These are phyloP conservation scores for Notholithocarpus densiflorus DNA, from an alignment of 306 rosid genomes.

Conservation along the genomic window DNA sequence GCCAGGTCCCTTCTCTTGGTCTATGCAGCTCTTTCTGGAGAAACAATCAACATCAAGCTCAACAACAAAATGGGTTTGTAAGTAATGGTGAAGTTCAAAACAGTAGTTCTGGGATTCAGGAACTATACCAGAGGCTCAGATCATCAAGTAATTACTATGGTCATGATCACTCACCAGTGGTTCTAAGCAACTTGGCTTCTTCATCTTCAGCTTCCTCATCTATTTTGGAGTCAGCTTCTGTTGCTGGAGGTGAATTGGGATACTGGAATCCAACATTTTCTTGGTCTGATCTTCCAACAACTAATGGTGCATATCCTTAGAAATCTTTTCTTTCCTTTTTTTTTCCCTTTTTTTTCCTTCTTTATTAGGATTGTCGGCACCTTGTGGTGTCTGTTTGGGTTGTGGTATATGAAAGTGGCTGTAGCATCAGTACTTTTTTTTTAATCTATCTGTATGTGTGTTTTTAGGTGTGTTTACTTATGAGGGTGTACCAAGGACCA, in stretches of 20 bases:
- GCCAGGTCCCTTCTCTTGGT: slow-evolving; percentile 52
- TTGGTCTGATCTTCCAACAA: slow-evolving; percentile 82
- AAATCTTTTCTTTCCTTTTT: neutral
- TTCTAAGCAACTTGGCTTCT: slow-evolving; percentile 48
- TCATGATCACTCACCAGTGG: slow-evolving; percentile 40
- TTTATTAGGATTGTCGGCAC: slow-evolving; percentile 20
- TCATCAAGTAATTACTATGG: slow-evolving; percentile 41
- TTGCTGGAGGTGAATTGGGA: slow-evolving; percentile 60
- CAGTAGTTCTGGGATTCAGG: slow-evolving; percentile 54
- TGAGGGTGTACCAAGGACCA: slow-evolving; percentile 33
- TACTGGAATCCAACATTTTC: slow-evolving; percentile 76
- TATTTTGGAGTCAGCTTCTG: slow-evolving; percentile 61
- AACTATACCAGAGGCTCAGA: slow-evolving; percentile 74
- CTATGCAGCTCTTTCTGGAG: slow-evolving; percentile 70
- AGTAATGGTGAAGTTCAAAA: slow-evolving; percentile 39
- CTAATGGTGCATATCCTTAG: slow-evolving; percentile 78
- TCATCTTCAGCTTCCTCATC: slow-evolving; percentile 36
- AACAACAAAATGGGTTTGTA: slow-evolving; percentile 28
- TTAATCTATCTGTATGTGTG: slow-evolving; percentile 20
- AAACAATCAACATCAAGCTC: slow-evolving; percentile 40
- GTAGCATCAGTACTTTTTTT: slow-evolving; percentile 23
- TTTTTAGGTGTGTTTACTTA: slow-evolving; percentile 41
- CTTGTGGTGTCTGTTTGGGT: slow-evolving; percentile 24
- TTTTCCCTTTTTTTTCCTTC: no score
- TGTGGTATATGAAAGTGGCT: slow-evolving; percentile 38